Evolutionary conservation across 2,329 filamentous ascomycete genomes (phyloP).

Genomic region (Chalaropsis ovoidea): DNA sequence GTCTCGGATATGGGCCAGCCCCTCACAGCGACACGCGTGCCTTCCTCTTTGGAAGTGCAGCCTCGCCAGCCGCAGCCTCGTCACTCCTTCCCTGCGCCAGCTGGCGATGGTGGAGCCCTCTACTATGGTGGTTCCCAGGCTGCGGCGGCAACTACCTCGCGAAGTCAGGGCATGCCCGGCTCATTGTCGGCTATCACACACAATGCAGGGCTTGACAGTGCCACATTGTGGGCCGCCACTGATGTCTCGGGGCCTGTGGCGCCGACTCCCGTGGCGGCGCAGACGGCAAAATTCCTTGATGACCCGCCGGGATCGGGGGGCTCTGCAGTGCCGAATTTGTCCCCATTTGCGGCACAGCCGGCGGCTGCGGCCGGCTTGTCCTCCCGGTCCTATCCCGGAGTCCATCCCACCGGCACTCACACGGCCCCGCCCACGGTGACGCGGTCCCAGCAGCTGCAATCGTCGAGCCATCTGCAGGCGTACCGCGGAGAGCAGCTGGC

Average conservation of each 20-base stretch:
- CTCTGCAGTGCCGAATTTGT: not conserved
- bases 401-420: slow-evolving; percentile 5
- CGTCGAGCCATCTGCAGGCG: not conserved
- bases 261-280: not conserved
- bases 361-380: not conserved
- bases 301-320: not conserved
- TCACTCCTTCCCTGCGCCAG: not conserved
- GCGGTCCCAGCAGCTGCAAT: not conserved
- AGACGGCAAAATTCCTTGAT: not conserved
- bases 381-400: not conserved
- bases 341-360: not conserved
- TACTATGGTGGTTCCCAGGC: not conserved
- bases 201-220: not conserved
- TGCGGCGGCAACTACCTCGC: not conserved
- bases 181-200: not conserved
- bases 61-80: not conserved
- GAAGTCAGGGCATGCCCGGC: not conserved
- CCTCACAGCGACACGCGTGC: not conserved
- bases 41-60: not conserved
- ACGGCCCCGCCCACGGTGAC: not conserved
- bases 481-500: not conserved
- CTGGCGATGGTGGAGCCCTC: not conserved
- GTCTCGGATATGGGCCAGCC: not conserved
- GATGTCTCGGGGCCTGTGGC: not conserved
- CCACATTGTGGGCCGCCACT: not conserved